phyloP scores from a whole-genome alignment of 495 filamentous ascomycete species.

The Umbilicaria muhlenbergii region DNA sequence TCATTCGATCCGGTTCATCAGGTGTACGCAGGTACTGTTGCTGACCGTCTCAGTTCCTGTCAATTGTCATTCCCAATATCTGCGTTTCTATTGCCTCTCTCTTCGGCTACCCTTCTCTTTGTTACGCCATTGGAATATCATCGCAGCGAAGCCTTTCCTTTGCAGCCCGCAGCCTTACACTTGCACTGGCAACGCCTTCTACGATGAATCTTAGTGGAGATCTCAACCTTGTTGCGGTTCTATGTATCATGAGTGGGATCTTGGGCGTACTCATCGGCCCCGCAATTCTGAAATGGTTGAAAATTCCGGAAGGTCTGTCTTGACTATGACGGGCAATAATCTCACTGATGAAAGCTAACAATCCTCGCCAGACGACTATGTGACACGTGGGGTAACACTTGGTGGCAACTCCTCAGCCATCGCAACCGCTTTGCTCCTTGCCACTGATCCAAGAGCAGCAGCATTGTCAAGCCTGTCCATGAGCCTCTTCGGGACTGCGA shows the following conservation, averaged over 20 bases:
- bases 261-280: slow-evolving; percentile 32
- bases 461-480: slow-evolving; percentile 37
- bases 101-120: slow-evolving; percentile 33
- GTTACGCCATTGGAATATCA: slow-evolving; percentile 30
- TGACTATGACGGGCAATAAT: background rate
- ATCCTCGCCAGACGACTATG: slow-evolving; percentile 31
- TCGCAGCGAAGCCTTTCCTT: slow-evolving; percentile 30
- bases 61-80: slow-evolving; percentile 32
- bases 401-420: slow-evolving; percentile 38
- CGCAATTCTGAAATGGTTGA: slow-evolving; percentile 23
- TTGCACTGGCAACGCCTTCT: slow-evolving; percentile 35
- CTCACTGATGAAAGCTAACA: background rate
- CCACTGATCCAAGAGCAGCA: slow-evolving; percentile 35
- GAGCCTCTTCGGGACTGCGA: slow-evolving; percentile 38
- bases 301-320: slow-evolving; percentile 29
- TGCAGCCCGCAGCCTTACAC: slow-evolving; percentile 31
- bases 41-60: slow-evolving; percentile 21
- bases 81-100: slow-evolving; percentile 28
- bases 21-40: too few species aligned
- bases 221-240: slow-evolving; percentile 29
- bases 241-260: slow-evolving; percentile 37
- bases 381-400: slow-evolving; percentile 36
- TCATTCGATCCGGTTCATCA: too few species aligned
- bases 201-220: slow-evolving; percentile 35
- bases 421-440: slow-evolving; percentile 33